A percentile compares a stretch with the other conserved stretches of the same genome.
Evolutionary conservation across 176 grass and related monocot genomes (phyloP).

Genomic region (Eleusine indica): DNA sequence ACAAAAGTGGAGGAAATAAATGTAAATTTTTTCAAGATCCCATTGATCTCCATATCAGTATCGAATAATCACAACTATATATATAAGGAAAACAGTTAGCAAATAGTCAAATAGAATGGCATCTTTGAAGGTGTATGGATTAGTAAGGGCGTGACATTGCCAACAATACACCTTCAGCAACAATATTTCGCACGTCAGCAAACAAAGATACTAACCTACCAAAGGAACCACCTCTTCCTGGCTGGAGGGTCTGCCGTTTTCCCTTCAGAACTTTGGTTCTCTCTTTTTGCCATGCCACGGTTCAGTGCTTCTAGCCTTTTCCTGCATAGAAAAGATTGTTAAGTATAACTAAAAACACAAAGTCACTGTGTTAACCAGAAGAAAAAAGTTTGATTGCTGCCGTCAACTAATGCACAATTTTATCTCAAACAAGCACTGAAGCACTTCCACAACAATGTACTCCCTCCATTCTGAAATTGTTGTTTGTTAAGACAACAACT

Average conservation of each 20-base stretch:
- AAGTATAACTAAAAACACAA: constrained; percentile 3
- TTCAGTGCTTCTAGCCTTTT: constrained; percentile 86
- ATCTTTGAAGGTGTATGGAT: not conserved
- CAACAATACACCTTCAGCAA: constrained; percentile 13
- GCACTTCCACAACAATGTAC: not conserved
- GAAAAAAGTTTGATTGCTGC: not conserved
- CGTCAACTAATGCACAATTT: constrained; percentile 1
- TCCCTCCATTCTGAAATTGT: too few relatives aligned
- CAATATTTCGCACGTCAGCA: constrained; percentile 4
- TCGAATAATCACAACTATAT: not conserved
- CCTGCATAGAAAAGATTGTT: constrained; percentile 34
- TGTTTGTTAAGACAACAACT: too few relatives aligned
- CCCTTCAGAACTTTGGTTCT: constrained; percentile 22
- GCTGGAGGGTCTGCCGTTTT: constrained; percentile 17
- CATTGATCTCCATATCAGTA: not conserved
- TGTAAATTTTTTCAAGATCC: not conserved
- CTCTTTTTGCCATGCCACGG: constrained; percentile 60
- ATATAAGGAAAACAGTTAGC: constrained; percentile 11
- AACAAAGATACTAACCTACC: constrained; percentile 34
- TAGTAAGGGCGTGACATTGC: not conserved
- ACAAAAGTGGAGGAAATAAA: not conserved
- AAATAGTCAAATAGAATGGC: not conserved
- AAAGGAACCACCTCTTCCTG: constrained; percentile 50
- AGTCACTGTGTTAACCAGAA: not conserved
- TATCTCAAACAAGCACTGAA: not conserved